Conservation (phyloP, 495 filamentous ascomycete species). For the Cudoniella acicularis region DNA sequence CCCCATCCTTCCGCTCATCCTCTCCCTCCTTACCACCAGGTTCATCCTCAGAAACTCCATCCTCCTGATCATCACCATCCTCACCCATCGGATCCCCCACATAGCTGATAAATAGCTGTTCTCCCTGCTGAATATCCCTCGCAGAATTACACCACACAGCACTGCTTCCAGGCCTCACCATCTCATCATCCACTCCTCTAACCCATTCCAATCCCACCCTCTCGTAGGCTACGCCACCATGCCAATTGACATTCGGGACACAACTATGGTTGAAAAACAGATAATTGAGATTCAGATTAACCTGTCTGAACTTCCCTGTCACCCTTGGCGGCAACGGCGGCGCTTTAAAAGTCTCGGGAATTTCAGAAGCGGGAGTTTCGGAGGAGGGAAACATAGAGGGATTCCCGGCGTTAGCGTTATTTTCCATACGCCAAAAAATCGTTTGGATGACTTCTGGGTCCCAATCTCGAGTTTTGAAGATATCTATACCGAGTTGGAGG, state of each 20-base stretch:
- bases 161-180: conserved; percentile 8
- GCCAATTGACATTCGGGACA: conserved; percentile 19
- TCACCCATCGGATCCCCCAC: conserved; percentile 14
- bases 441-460: conserved; percentile 20
- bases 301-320: background rate
- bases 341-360: background rate
- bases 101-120: conserved; percentile 22
- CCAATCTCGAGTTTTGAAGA: conserved; percentile 10
- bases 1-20: background rate
- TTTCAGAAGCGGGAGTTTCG: background rate
- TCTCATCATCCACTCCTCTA: conserved; percentile 4
- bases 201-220: conserved; percentile 1
- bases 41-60: background rate
- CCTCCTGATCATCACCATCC: background rate
- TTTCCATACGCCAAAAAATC: conserved; percentile 17
- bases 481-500: conserved; percentile 12
- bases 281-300: conserved; percentile 17
- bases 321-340: background rate
- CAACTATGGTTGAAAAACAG: conserved; percentile 25
- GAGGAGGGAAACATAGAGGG: background rate
- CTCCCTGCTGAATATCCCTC: conserved; percentile 16
- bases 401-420: conserved; percentile 15
- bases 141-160: conserved; percentile 9
- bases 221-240: background rate
- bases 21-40: background rate